Percentiles rank a stretch among this genome's conserved stretches.
Evolutionary conservation across 2,329 filamentous ascomycete genomes (phyloP).

Genomic region (Sporothrix protearum): DNA sequence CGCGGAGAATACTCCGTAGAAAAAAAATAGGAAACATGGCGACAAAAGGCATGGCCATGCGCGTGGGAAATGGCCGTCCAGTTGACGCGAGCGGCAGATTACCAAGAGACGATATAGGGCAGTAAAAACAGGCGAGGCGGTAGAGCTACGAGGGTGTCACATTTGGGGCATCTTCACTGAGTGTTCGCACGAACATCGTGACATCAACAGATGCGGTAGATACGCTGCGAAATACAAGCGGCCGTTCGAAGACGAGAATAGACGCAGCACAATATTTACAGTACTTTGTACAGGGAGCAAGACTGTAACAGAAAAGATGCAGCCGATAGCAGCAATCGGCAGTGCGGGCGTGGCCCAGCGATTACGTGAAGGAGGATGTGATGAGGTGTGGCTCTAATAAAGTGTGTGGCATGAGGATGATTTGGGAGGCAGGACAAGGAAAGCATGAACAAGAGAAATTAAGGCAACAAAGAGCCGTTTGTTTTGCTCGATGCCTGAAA

Average conservation of each 20-base stretch:
- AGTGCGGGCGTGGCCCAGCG: background rate
- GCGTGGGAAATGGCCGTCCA: background rate
- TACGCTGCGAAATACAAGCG: background rate
- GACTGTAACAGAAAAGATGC: conserved; percentile 2
- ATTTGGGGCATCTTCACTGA: background rate
- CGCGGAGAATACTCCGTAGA: too few species aligned
- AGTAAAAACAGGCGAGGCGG: background rate
- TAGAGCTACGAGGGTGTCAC: background rate
- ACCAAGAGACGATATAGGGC: background rate
- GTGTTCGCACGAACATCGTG: background rate
- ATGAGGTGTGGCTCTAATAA: background rate
- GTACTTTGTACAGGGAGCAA: background rate
- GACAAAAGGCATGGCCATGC: background rate
- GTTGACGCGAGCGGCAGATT: background rate
- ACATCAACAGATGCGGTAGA: background rate
- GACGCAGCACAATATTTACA: background rate
- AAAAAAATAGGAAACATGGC: background rate
- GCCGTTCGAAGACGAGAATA: background rate
- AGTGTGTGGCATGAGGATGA: background rate
- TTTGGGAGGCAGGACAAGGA: background rate
- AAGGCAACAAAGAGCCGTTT: background rate
- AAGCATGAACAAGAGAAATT: conserved; percentile 3
- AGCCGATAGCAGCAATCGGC: conserved; percentile 5
- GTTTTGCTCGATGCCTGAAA: background rate
- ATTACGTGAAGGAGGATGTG: conserved; percentile 6